Base-by-base conservation (phyloP, 169 alveolate species). In the Plasmodium vinckei region DNA sequence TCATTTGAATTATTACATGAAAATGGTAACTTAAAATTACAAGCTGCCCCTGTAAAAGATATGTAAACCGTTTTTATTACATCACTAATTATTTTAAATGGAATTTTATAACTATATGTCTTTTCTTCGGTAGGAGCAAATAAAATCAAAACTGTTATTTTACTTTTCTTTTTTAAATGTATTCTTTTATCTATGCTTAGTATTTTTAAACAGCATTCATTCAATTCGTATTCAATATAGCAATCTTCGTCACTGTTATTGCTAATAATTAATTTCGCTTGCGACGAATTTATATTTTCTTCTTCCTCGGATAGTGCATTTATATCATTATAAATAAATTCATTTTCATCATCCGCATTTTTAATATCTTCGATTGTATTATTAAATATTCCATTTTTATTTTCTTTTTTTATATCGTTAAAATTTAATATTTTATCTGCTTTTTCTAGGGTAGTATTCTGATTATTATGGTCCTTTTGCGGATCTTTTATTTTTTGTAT, bases 191-290 rank as follows among this genome's bases (percentile, higher is more conserved):
- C 21, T 19, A 21, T 6, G 51, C 56, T 79, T 53, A 15, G 53
- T 33, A 79, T 79, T 56, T 56, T 56, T 42, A 79, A 71, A 54
- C 72, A 79, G 12, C 56, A 44, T 59, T 79, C 89, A 79, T 67
- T 79, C 46, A 79, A 9, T 15, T 64, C 82, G 68, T 79, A 79
- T 54, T 79, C 89, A 19, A 79, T 67, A 59, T 67, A 65, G 17
- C 89, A 79, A 42, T 79, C 89, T 59, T 65, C 89, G 27, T 79
- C 79, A 67, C 68, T 79, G 68, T 79, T 79, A 60, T 79, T 79
- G 49, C 67, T 17, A 65, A 79, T 79, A 12, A 65, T 10, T 33
- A 79, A 71, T 67, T 79, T 79, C 13, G 89, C 44, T 47, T 65
- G 53, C 39, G 42, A 71, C 1, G 63, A 25, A 57, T 57, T 79